phyloP scores from a whole-genome alignment of 768 basidiomycete species.

The Leccinum longicurvipes region DNA sequence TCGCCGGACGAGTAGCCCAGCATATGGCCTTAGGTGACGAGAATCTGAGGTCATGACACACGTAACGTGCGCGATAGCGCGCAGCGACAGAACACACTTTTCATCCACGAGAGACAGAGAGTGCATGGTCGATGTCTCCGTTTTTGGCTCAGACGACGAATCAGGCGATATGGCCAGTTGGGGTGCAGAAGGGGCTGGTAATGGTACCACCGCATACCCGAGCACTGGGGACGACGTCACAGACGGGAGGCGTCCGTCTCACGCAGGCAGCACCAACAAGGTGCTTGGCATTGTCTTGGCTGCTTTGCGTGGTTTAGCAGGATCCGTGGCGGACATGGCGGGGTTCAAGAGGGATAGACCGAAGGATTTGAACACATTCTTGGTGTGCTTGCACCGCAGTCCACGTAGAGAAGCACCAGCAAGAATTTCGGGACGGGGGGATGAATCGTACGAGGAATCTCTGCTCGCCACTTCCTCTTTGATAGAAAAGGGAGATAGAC shows the following conservation, averaged over 20 bases:
- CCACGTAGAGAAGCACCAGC: conserved; percentile 13
- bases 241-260: too few species aligned
- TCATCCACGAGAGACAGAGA: conserved; percentile 26
- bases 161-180: conserved; percentile 26
- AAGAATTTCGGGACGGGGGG: conserved; percentile 12
- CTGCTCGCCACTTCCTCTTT: conserved; percentile 24
- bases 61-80: conserved; percentile 80
- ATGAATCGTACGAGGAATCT: conserved; percentile 24
- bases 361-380: conserved; percentile 68
- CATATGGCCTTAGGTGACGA: conserved; percentile 65
- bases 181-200: too few species aligned
- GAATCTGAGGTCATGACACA: conserved; percentile 83
- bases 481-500: conserved; percentile 14
- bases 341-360: conserved; percentile 68
- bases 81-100: conserved; percentile 44
- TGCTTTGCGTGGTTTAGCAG: conserved; percentile 23
- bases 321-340: conserved; percentile 23
- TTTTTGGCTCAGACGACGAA: conserved; percentile 21
- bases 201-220: conserved; percentile 12
- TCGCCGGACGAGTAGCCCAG: conserved; percentile 51
- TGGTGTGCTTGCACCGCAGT: conserved; percentile 43
- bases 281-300: too few species aligned
- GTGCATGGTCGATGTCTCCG: conserved; percentile 27
- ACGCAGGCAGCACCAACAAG: conserved; percentile 3
- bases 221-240: conserved; percentile 23